Base-by-base conservation (phyloP, 352 stramenopile species). In the Pythium graminicola region DNA sequence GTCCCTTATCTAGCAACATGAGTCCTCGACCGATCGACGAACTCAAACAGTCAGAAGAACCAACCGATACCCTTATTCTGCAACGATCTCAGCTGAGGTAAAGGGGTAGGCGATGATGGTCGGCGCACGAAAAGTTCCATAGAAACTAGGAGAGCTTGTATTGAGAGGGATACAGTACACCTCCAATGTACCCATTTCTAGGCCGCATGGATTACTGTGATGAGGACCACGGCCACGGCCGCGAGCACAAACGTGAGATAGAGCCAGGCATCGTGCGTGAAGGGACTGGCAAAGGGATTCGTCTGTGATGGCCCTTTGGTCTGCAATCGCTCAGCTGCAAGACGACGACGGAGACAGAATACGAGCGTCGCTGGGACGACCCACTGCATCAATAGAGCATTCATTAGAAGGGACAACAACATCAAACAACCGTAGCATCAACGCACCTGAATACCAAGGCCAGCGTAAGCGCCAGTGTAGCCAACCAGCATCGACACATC, bases 401-500 rank as follows among this genome's bases (percentile, higher is more conserved):
- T n/a, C n/a, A n/a, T n/a, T n/a, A n/a, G n/a, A n/a, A n/a, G n/a
- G n/a, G 62, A 38, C 35, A 27, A 23, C 6, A 19, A 36, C 16
- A 31, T 9, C 22, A 50, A 39, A 24, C 27, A 35, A 5, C 9
- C 8, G 24, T 26, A 45, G 20, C 2, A n/a, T 19, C 31, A 3
- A 60, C 65, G 48, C 62, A 89, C 78, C 72, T 89, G 83, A 54
- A 94, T 94, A 57, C 81, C 79, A 41, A 94, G 71, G 7, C 83
- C 83, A 2, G 83, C 83, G 60, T 94, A 94, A 5, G 81, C 77
- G 50, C 83, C 83, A 6, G 83, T 94, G 61, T 90, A 89, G 45
- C 83, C 79, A 41, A 94, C 81, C 26, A 94, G 74, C 79, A 92
- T 90, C 28, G 80, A 88, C 57, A 94, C 83, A 69, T 94, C 83